These are phyloP conservation scores for Grigorovia humatica DNA, from an alignment of 805 yeast genomes.

Conservation along the genomic window DNA sequence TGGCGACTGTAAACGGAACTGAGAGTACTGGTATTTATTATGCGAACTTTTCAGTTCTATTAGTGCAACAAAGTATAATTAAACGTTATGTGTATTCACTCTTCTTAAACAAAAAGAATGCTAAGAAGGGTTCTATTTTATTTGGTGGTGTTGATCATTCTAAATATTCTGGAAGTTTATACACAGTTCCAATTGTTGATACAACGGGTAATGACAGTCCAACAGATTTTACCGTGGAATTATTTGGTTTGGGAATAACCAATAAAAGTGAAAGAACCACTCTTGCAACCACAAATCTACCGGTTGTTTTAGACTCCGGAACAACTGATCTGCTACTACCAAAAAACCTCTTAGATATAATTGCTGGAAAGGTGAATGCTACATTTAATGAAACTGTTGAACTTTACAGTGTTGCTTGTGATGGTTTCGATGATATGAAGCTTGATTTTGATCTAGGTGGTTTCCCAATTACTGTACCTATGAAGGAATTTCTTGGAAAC, in stretches of 20 bases:
- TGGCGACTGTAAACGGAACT: background rate
- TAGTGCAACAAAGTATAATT: conserved; percentile 49
- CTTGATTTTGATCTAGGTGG: conserved; percentile 51
- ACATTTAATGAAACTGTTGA: conserved; percentile 11
- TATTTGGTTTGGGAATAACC: conserved; percentile 20
- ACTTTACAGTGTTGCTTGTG: background rate
- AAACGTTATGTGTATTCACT: conserved; percentile 49
- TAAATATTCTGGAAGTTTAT: conserved; percentile 48
- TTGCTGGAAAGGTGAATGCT: conserved; percentile 34
- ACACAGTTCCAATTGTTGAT: conserved; percentile 42
- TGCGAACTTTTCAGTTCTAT: conserved; percentile 49
- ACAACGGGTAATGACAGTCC: conserved; percentile 10
- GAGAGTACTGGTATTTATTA: conserved; percentile 13
- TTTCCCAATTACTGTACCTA: conserved; percentile 33
- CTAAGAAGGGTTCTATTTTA: conserved; percentile 40
- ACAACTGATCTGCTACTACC: conserved; percentile 43
- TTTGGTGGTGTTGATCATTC: conserved; percentile 65
- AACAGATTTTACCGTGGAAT: conserved; percentile 14
- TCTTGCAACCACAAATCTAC: conserved; percentile 13
- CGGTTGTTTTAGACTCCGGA: conserved; percentile 45
- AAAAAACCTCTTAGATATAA: conserved; percentile 11
- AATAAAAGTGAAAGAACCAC: conserved; percentile 13
- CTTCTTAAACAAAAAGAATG: conserved; percentile 34
- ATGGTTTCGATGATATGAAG: conserved; percentile 15
- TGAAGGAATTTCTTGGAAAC: conserved; percentile 39